Base-by-base conservation (phyloP, 2,329 filamentous ascomycete species). In the Pseudogymnoascus sp. region DNA sequence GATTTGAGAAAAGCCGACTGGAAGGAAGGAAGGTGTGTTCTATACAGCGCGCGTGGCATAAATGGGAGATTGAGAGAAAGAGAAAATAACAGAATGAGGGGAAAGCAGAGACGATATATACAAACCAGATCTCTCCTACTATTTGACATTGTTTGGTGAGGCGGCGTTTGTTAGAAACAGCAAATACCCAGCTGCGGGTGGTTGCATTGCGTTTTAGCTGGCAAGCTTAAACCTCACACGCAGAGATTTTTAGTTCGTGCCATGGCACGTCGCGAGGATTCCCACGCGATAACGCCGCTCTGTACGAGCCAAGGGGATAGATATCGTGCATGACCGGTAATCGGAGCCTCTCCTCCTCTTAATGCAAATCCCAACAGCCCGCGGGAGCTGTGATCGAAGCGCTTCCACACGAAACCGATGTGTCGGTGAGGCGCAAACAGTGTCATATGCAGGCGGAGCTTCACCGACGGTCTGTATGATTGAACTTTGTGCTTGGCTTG, bases 31-130 rank as follows among this genome's bases (percentile, higher is more conserved):
- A 8, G 42, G 49, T 56, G 9, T 56, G 9, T 31, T 56, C 9
- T 56, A 56, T 56, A 56, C 49, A 56, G 49, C 49, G 25, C 28
- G 18, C n/a, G 49, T 12, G 49, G 49, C 49, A 56, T 56, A 56
- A 56, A 56, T 18, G 49, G 34, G 49, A 34, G 25, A 56, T 56
- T 34, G 16, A 56, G n/a, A 56, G 37, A 56, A 14, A 25, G 7
- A 2, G 14, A 18, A 56, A 56, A 56, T 5, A 1, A 56, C 9
- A 14, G 28, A 34, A 34, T 5, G 9, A 56, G 34, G 16, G 49
- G 9, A 14, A 56, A 3, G 11, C 34, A n/a, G 28, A 34, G 25
- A 56, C 7, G 49, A 56, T 56, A 56, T 56, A 56, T 56, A 56
- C 25, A 34, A 34, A 56, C 49, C 2, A 18, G 46, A 12, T 56